phyloP scores from a whole-genome alignment of 1,284 basidiomycete species.

The Moniliophthora roreri region DNA sequence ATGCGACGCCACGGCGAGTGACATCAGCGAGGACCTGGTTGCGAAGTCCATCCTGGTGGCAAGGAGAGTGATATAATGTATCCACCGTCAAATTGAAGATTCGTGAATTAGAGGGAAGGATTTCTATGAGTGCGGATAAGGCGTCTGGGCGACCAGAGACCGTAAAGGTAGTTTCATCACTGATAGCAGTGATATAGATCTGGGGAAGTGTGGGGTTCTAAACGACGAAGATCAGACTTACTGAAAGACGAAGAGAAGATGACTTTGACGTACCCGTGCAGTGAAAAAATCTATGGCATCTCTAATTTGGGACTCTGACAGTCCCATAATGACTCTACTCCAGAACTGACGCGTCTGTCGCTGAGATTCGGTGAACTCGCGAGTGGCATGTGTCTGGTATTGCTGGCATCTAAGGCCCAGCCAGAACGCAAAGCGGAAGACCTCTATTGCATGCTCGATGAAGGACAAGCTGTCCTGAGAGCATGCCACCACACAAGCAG shows the following conservation, averaged over 20 bases:
- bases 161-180: constrained; percentile 47
- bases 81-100: constrained; percentile 31
- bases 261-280: neutral
- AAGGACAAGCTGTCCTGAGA: constrained; percentile 43
- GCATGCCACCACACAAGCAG: constrained; percentile 54
- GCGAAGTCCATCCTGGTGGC: constrained; percentile 32
- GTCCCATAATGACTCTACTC: constrained; percentile 46
- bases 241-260: too few relatives aligned
- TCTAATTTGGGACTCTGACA: neutral
- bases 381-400: constrained; percentile 29
- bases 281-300: neutral
- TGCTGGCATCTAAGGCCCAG: constrained; percentile 50
- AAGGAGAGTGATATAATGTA: constrained; percentile 52
- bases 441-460: constrained; percentile 49
- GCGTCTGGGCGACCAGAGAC: constrained; percentile 41
- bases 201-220: constrained; percentile 10
- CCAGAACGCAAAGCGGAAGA: constrained; percentile 56
- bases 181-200: constrained; percentile 48
- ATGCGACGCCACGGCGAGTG: constrained; percentile 40
- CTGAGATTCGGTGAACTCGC: constrained; percentile 26
- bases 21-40: constrained; percentile 43
- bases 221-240: constrained; percentile 13
- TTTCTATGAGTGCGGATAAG: constrained; percentile 42
- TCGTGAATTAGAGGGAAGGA: constrained; percentile 39
- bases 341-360: constrained; percentile 39